Base-by-base conservation (phyloP, 2,329 filamentous ascomycete species). In the Pseudogymnoascus sp. region DNA sequence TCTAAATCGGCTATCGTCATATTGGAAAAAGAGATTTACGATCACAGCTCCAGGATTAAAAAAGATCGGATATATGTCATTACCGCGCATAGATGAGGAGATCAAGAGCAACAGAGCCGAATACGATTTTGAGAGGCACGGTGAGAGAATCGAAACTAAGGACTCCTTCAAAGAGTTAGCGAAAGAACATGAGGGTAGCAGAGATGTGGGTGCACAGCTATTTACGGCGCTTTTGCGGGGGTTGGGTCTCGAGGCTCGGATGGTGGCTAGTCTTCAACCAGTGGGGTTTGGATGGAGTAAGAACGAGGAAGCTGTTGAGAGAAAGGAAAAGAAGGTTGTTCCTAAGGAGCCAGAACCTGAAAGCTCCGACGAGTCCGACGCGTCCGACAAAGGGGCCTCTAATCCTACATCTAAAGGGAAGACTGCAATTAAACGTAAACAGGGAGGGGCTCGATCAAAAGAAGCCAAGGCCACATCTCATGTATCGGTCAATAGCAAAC, bases 271-370 rank as follows among this genome's bases (percentile, higher is more conserved):
- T 70, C 72, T 99, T 40, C 94, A 97, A 70, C 88, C 92, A 0
- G 76, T 90, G 21, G 94, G 94, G 0, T 96, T 95, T 72, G 92
- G 92, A 1, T 97, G 91, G 86, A 95, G 85, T 64, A 95, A 93
- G 72, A 75, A 81, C 9, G 94, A 99, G 73, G 89, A 94, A 59
- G 90, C 88, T 4, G 83, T 84, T 10, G 69, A 78, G 7, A 37
- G 36, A 68, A 65, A 61, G 68, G 50, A 71, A 41, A 63, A 67
- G 61, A 68, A 69, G 64, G 36, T 63, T 37, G 58, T 64, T 63
- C 10, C 63, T 61, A 54, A 70, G 73, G 1, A 80, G 80, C 66
- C 81, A 77, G 66, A 73, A 74, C 8, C 59, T 29, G 17, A 50
- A 5, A 61, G 68, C 29, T 67, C 29, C 37, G 66, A 73, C 67